These are phyloP conservation scores for Calonectria pseudoreteaudii DNA, from an alignment of 2,329 filamentous ascomycete species.

Conservation along the genomic window DNA sequence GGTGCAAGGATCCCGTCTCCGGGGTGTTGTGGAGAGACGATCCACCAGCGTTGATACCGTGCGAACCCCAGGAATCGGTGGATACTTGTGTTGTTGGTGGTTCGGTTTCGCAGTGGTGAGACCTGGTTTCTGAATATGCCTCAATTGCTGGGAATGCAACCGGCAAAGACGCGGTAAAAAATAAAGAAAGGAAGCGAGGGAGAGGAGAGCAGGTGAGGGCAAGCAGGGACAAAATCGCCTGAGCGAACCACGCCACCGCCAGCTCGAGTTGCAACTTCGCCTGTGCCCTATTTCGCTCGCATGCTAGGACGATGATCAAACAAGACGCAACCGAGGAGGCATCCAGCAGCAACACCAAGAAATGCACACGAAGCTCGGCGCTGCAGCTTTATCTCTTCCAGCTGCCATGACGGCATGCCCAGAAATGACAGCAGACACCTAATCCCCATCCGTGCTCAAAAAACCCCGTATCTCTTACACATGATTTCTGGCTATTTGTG, in stretches of 20 bases:
- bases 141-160: neutral
- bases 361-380: neutral
- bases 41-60: neutral
- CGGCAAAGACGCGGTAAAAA: neutral
- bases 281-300: neutral
- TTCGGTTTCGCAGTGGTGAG: conserved; percentile 4
- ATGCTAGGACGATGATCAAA: neutral
- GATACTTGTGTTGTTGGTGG: neutral
- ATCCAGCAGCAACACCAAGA: neutral
- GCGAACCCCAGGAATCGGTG: neutral
- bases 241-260: neutral
- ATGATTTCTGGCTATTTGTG: neutral
- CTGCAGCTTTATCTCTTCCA: neutral
- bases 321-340: neutral
- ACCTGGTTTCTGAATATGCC: neutral
- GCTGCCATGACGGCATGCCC: neutral
- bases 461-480: neutral
- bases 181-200: neutral
- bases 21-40: conserved; percentile 1
- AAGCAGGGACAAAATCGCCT: neutral
- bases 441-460: conserved; percentile 2
- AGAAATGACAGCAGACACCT: neutral
- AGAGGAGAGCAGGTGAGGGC: neutral
- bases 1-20: neutral
- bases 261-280: neutral